Conservation (phyloP, 768 basidiomycete genomes). For the Naematelia aurantialba region DNA sequence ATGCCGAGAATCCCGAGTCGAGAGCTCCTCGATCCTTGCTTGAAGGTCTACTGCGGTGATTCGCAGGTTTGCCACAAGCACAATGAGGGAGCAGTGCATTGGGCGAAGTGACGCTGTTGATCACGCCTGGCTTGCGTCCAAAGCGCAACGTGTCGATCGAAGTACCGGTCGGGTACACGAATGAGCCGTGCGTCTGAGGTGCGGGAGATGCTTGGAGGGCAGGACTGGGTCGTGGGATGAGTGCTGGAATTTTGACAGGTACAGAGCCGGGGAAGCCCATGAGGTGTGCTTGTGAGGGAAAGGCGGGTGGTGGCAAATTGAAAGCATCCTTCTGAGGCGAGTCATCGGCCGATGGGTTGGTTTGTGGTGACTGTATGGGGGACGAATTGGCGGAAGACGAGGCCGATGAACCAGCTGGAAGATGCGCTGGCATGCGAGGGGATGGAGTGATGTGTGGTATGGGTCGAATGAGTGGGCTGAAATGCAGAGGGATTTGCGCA, state of each 20-base stretch:
- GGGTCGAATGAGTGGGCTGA: constrained; percentile 33
- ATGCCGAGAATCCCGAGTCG: constrained; percentile 31
- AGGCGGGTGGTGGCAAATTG: constrained; percentile 46
- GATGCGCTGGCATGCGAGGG: constrained; percentile 23
- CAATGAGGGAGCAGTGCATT: constrained; percentile 44
- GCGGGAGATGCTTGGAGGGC: constrained; percentile 7
- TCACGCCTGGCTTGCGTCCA: constrained; percentile 43
- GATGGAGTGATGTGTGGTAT: constrained; percentile 22
- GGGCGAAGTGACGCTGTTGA: constrained; percentile 46
- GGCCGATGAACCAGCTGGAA: constrained; percentile 24
- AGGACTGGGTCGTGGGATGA: constrained; percentile 10
- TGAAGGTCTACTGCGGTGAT: constrained; percentile 19
- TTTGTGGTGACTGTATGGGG: constrained; percentile 38
- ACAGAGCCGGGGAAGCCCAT: constrained; percentile 27
- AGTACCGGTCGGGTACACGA: constrained; percentile 26
- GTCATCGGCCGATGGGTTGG: constrained; percentile 28
- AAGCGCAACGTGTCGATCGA: constrained; percentile 47
- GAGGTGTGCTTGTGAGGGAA: constrained; percentile 19
- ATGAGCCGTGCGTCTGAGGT: constrained; percentile 21
- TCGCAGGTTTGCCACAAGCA: constrained; percentile 39
- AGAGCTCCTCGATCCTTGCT: constrained; percentile 29
- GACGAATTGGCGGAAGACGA: constrained; percentile 31
- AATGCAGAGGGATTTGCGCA: constrained; percentile 25
- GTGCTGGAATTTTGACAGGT: constrained; percentile 44
- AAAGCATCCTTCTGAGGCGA: constrained; percentile 44